Conservation (phyloP, 495 filamentous ascomycete species). For the Hyphodiscus hymeniophilus region DNA sequence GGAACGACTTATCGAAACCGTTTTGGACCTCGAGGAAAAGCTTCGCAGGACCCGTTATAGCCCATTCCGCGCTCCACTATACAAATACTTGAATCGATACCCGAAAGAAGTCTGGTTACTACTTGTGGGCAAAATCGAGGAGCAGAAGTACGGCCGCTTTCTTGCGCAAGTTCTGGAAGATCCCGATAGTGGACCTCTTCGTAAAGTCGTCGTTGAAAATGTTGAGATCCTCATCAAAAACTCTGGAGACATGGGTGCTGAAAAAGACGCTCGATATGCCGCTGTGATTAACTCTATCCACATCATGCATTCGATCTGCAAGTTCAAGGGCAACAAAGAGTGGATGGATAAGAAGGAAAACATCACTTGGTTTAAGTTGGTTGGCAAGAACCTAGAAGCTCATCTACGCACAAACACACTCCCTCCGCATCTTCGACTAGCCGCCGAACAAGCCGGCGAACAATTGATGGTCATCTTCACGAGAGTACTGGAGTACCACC, state of each 20-base stretch:
- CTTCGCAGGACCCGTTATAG: slow-evolving; percentile 86
- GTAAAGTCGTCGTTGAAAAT: slow-evolving; percentile 65
- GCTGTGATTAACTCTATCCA: slow-evolving; percentile 85
- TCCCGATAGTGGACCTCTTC: slow-evolving; percentile 62
- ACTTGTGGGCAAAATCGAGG: slow-evolving; percentile 64
- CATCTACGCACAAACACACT: slow-evolving; percentile 62
- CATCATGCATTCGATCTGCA: slow-evolving; percentile 65
- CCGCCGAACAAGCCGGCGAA: slow-evolving; percentile 80
- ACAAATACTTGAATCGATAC: slow-evolving; percentile 90
- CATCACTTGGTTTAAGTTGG: slow-evolving; percentile 56
- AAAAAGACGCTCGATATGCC: slow-evolving; percentile 55
- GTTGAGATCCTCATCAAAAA: slow-evolving; percentile 58
- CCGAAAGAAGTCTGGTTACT: slow-evolving; percentile 79
- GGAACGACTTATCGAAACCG: slow-evolving; percentile 76
- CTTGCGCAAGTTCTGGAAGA: slow-evolving; percentile 84
- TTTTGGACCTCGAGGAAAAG: slow-evolving; percentile 78
- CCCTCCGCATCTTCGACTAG: slow-evolving; percentile 64
- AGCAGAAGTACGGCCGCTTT: slow-evolving; percentile 86
- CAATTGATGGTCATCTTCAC: slow-evolving; percentile 83
- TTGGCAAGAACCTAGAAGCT: slow-evolving; percentile 70
- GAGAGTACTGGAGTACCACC: slow-evolving; percentile 62
- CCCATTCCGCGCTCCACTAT: slow-evolving; percentile 85
- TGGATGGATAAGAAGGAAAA: slow-evolving; percentile 76
- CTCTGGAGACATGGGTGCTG: slow-evolving; percentile 49
- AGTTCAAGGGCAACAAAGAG: slow-evolving; percentile 44